Evolutionary conservation across 1,284 basidiomycete genomes (phyloP).

Genomic region (Ceratobasidium sp.): DNA sequence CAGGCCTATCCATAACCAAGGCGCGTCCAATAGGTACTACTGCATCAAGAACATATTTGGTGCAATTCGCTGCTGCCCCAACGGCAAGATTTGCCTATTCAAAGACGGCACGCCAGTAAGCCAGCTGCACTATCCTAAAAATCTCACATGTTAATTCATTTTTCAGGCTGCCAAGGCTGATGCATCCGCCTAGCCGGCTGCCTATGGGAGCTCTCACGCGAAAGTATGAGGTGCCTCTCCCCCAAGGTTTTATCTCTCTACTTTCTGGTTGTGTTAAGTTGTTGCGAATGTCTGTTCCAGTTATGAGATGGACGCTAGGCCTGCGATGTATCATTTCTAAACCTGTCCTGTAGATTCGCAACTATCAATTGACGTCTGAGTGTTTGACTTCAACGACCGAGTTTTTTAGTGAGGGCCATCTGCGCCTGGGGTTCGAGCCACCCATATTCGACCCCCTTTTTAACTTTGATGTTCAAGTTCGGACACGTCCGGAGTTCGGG

Average conservation of each 20-base stretch:
- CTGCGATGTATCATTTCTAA: background rate
- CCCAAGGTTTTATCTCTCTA: background rate
- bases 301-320: background rate
- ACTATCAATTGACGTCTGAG: background rate
- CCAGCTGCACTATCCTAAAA: background rate
- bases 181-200: background rate
- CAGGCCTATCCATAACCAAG: background rate
- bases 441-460: too few relatives aligned
- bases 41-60: conserved; percentile 7
- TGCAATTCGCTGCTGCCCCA: conserved; percentile 27
- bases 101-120: background rate
- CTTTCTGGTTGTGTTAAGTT: background rate
- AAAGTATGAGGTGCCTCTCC: too few relatives aligned
- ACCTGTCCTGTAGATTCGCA: background rate
- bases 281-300: background rate
- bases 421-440: too few relatives aligned
- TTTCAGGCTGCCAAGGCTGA: background rate
- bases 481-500: too few relatives aligned
- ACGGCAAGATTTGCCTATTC: background rate
- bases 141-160: background rate
- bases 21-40: background rate
- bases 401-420: too few relatives aligned
- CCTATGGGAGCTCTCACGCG: background rate
- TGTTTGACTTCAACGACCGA: too few relatives aligned
- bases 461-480: too few relatives aligned